Percentiles rank a stretch among this genome's conserved stretches.
Conservation (phyloP, 2,329 filamentous ascomycete species). For the Aspergillus puulaauensis region DNA sequence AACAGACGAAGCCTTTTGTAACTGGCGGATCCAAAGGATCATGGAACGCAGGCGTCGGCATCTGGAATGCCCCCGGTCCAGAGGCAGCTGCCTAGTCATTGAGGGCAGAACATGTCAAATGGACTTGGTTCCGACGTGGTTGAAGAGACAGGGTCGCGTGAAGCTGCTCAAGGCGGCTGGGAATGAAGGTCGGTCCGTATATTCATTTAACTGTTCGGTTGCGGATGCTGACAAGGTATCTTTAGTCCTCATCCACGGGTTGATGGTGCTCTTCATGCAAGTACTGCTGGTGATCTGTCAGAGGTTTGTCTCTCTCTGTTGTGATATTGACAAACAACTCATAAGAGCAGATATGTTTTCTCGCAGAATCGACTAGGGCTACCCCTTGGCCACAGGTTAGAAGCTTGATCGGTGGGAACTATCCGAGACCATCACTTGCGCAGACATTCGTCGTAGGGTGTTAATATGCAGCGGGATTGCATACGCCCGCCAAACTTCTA, state of each 20-base stretch:
- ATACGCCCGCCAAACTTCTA: too few species aligned
- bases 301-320: conserved; percentile 3
- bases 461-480: neutral
- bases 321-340: neutral
- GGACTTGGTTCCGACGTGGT: conserved; percentile 30
- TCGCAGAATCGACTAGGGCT: neutral
- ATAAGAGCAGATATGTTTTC: neutral
- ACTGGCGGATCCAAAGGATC: conserved; percentile 38
- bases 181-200: conserved; percentile 31
- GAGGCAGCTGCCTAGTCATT: conserved; percentile 39
- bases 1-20: conserved; percentile 45
- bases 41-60: conserved; percentile 43
- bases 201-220: neutral
- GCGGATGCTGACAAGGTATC: neutral
- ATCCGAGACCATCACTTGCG: neutral
- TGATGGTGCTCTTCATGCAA: conserved; percentile 16
- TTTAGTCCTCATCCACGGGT: conserved; percentile 17
- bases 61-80: conserved; percentile 34
- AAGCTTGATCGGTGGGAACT: neutral
- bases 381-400: neutral
- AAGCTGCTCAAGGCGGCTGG: conserved; percentile 18
- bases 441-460: neutral
- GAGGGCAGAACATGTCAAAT: conserved; percentile 34
- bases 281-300: conserved; percentile 15
- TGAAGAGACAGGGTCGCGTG: conserved; percentile 21